These are phyloP conservation scores for Drechslera avenae DNA, from an alignment of 2,329 filamentous ascomycete species.

Conservation along the genomic window DNA sequence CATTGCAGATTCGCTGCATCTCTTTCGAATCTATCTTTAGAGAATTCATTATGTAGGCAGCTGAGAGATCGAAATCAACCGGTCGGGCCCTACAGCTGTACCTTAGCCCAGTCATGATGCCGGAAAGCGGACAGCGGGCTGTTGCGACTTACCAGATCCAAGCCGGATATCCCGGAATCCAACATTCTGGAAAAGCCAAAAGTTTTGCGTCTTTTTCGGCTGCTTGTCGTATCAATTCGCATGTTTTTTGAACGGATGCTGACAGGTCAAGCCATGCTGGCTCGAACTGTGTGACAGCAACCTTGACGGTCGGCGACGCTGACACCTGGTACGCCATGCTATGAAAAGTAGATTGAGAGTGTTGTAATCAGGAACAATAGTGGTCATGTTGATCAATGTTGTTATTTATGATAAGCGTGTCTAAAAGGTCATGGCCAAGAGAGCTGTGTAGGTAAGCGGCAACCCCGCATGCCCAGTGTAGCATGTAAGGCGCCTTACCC, in stretches of 20 bases:
- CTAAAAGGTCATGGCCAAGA: too few species aligned
- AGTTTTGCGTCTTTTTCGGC: conserved; percentile 60
- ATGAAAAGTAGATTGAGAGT: too few species aligned
- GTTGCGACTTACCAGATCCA: conserved; percentile 52
- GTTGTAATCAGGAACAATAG: too few species aligned
- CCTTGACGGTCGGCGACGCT: conserved; percentile 13
- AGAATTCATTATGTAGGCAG: conserved; percentile 54
- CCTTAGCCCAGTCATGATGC: not conserved
- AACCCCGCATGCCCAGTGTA: too few species aligned
- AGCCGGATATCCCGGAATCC: conserved; percentile 53
- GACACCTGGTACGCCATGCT: too few species aligned
- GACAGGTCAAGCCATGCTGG: conserved; percentile 65
- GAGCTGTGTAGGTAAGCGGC: too few species aligned
- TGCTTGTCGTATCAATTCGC: conserved; percentile 62
- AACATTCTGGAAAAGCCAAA: conserved; percentile 56
- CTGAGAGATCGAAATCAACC: conserved; percentile 48
- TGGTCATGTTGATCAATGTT: too few species aligned
- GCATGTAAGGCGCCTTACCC: too few species aligned
- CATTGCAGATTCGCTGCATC: conserved; percentile 50
- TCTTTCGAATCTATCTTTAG: conserved; percentile 49
- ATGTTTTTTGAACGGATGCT: conserved; percentile 61
- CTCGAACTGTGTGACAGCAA: conserved; percentile 63
- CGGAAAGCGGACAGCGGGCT: not conserved
- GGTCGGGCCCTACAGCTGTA: conserved; percentile 43
- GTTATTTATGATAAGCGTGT: too few species aligned